Evolutionary conservation across 2,329 filamentous ascomycete species (phyloP), one percentile per base, ranked within the genome.

Genomic region (Aulographum hederae): DNA sequence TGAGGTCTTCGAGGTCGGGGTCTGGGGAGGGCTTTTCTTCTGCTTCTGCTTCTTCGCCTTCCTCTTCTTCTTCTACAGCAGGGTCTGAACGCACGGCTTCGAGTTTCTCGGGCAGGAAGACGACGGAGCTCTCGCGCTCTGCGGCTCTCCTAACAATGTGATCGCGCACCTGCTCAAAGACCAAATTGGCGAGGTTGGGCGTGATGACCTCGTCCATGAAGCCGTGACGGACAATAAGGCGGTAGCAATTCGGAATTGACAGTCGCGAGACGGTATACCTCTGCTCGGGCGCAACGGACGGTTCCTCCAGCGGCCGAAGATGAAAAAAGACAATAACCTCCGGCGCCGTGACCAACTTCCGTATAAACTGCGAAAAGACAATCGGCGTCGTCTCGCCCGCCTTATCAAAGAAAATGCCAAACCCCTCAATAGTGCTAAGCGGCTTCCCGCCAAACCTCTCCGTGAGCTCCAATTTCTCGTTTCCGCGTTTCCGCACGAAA

Each of bases 401-500:
- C 51, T 85, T 84, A 53, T 85, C 78, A 47, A 85, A 82, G 56
- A 80, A 84, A 33, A 85, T 71, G 2, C 74, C 78, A 69, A 63
- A 18, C 61, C 78, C 51, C 30, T 42, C 42, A 32, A 43, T 47
- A 25, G 54, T 55, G 18, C 58, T 61, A n/a, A 66, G 41, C 14
- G 32, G 37, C 18, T 43, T 45, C 6, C 48, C 48, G 8, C 57
- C 56, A 31, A 56, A 63, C 3, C 41, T 38, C 4, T 50, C 39
- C 0, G 56, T 51, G 5, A 63, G 49, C n/a, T 50, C 43, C 6
- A 58, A 37, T 5, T 42, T 42, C 2, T 51, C 51, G 8, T 49
- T 41, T 1, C 42, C 38, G 17, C 43, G 38, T 3, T 39, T 44
- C 15, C 58, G 42, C 32, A 60, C 54, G 37, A 60, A 57, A 21